Evolutionary conservation across 352 stramenopile genomes (phyloP), one percentile per base, ranked within the genome.

Genomic region (Paralagenidium karlingii): DNA sequence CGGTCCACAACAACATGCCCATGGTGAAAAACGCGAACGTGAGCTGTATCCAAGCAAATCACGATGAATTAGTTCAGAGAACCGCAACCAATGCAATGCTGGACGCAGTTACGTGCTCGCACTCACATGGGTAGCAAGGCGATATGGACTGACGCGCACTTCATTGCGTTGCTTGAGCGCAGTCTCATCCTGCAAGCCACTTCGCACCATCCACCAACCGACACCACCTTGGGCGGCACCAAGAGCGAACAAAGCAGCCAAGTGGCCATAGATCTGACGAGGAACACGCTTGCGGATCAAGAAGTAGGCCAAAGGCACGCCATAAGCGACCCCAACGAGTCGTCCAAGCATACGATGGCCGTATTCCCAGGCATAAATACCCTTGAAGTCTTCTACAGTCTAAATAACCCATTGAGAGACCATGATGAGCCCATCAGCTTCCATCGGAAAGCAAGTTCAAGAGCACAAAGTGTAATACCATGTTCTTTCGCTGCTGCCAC

Each of bases 191-290:
- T 97, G 91, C 3, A 99, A 63, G 12, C 96, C 96, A 49, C 82
- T 97, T 63, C 96, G 95, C 34, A 99, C 96, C 96, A 99, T 99
- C 95, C 95, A 99, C 96, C 96, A 99, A 37, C 96, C 96, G 16
- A 99, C 87, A 22, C 29, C 69, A 40, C 69, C 75, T 24, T 86
- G 79, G 3, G 76, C 60, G 20, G 68, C 71, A 28, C 78, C 73
- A 12, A 88, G 59, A 34, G 67, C 50, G 24, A 92, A 51, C 5
- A 88, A 54, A 19, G 78, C 41, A 7, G 32, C 70, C 29, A 92
- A 82, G 26, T 65, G 75, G 12, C 46, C 58, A 48, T 90, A 65
- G 11, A 93, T 53, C 43, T 90, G 71, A 22, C 58, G 60, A 0
- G 79, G 79, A 2, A 94, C 55, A 31, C 58, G 58, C 48, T 94